phyloP scores from a whole-genome alignment of 2,329 filamentous ascomycete species.

The Aspergillus awamori region DNA sequence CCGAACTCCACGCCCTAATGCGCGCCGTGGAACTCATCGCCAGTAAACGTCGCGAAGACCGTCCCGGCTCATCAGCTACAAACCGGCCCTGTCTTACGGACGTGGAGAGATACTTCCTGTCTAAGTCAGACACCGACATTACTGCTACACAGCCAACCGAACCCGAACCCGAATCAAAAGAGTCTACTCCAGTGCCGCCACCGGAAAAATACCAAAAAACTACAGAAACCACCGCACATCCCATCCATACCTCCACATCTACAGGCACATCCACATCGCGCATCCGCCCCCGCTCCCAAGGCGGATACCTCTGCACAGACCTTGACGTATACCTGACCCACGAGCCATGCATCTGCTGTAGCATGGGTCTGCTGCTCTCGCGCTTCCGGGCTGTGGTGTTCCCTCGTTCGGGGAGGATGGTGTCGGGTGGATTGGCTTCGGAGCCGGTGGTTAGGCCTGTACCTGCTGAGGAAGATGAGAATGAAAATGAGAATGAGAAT shows the following conservation, averaged over 20 bases:
- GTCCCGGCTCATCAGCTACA: slow-evolving; percentile 17
- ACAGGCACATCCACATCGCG: slow-evolving; percentile 42
- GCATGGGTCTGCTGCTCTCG: slow-evolving; percentile 93
- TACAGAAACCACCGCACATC: slow-evolving; percentile 15
- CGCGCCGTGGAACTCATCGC: slow-evolving; percentile 48
- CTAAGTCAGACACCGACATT: slow-evolving; percentile 30
- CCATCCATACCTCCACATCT: slow-evolving; percentile 13
- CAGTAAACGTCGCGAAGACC: slow-evolving; percentile 40
- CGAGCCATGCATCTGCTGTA: slow-evolving; percentile 95
- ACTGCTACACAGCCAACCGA: too few relatives aligned
- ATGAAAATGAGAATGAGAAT: slow-evolving; percentile 5
- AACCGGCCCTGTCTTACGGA: slow-evolving; percentile 25
- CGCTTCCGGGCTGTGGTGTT: slow-evolving; percentile 87
- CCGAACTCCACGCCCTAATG: slow-evolving; percentile 52
- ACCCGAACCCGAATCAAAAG: slow-evolving; percentile 36
- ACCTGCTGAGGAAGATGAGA: slow-evolving; percentile 14
- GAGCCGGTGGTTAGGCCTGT: slow-evolving; percentile 52
- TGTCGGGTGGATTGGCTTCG: slow-evolving; percentile 80
- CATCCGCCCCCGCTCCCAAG: slow-evolving; percentile 69
- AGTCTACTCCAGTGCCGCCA: slow-evolving; percentile 12
- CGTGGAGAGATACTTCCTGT: slow-evolving; percentile 48
- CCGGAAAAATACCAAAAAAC: slow-evolving; percentile 26
- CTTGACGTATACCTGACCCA: slow-evolving; percentile 93
- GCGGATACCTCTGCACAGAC: slow-evolving; percentile 91
- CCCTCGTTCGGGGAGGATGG: slow-evolving; percentile 64